phyloP scores from a whole-genome alignment of 495 filamentous ascomycete species.

The Penicillium chermesinum region DNA sequence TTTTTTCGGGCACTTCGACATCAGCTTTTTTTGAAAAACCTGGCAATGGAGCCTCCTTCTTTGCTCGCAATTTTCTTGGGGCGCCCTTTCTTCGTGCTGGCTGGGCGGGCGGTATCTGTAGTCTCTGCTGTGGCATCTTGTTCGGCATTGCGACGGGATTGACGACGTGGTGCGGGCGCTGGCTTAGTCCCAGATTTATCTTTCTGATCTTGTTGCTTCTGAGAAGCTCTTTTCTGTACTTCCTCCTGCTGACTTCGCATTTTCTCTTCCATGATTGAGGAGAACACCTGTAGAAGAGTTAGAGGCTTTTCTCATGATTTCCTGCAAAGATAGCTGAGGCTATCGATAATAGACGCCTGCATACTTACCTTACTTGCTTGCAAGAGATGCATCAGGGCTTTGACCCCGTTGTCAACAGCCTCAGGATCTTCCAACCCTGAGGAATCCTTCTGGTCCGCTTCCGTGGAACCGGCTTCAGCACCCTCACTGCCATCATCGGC shows the following conservation, averaged over 20 bases:
- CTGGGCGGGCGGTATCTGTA: constrained; percentile 14
- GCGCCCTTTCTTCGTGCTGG: constrained; percentile 21
- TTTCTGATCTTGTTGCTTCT: constrained; percentile 25
- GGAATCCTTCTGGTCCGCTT: constrained; percentile 1
- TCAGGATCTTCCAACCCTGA: constrained; percentile 10
- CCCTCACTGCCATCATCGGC: constrained; percentile 19
- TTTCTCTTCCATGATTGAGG: constrained; percentile 55
- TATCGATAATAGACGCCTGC: not conserved
- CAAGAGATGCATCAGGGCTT: constrained; percentile 39
- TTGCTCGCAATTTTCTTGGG: constrained; percentile 27
- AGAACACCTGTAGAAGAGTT: constrained; percentile 31
- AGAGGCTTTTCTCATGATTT: not conserved
- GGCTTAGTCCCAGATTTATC: constrained; percentile 12
- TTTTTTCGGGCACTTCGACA: constrained; percentile 46
- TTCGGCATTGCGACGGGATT: constrained; percentile 28
- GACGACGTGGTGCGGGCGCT: constrained; percentile 14
- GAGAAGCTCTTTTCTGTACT: constrained; percentile 43
- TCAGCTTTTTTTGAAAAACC: constrained; percentile 56
- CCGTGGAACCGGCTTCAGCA: constrained; percentile 10
- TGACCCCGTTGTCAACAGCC: constrained; percentile 38
- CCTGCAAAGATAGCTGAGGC: not conserved
- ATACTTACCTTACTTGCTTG: constrained; percentile 47
- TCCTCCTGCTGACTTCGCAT: constrained; percentile 60
- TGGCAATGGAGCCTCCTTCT: constrained; percentile 47
- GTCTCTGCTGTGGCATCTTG: constrained; percentile 24